phyloP scores from a whole-genome alignment of 495 filamentous ascomycete genomes.

The Xylaria intraflava region DNA sequence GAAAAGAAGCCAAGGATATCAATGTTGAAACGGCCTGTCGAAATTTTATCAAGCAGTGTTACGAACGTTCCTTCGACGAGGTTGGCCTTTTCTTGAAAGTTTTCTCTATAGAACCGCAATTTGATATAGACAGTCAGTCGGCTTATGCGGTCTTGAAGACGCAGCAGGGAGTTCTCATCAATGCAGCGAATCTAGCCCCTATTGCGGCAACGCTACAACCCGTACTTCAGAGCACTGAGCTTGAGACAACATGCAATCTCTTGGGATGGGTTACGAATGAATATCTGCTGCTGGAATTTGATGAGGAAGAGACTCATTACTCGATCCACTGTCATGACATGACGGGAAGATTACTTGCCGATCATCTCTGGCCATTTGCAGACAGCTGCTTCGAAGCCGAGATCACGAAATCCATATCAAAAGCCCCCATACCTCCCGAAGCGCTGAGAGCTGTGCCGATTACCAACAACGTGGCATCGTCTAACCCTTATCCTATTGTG shows the following conservation, averaged over 20 bases:
- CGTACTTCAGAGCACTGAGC: conserved; percentile 34
- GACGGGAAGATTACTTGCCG: conserved; percentile 50
- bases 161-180: conserved; percentile 35
- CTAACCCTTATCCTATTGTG: conserved; percentile 52
- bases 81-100: conserved; percentile 39
- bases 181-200: conserved; percentile 39
- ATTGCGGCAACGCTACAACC: conserved; percentile 40
- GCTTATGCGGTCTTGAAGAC: conserved; percentile 37
- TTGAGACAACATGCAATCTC: conserved; percentile 61
- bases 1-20: conserved; percentile 35
- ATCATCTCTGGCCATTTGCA: conserved; percentile 48
- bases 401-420: conserved; percentile 44
- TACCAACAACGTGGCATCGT: conserved; percentile 48
- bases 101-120: conserved; percentile 44
- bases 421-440: conserved; percentile 33
- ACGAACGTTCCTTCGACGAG: conserved; percentile 44
- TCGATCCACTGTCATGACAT: conserved; percentile 63
- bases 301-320: conserved; percentile 63
- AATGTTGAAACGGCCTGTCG: conserved; percentile 39
- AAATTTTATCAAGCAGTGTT: conserved; percentile 45
- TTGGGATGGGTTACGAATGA: conserved; percentile 77
- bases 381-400: conserved; percentile 46
- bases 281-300: conserved; percentile 66
- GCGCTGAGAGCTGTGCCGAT: conserved; percentile 37
- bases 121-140: conserved; percentile 34